Conservation (phyloP, 139 green algal species). For the Spirogloea muscicola region DNA sequence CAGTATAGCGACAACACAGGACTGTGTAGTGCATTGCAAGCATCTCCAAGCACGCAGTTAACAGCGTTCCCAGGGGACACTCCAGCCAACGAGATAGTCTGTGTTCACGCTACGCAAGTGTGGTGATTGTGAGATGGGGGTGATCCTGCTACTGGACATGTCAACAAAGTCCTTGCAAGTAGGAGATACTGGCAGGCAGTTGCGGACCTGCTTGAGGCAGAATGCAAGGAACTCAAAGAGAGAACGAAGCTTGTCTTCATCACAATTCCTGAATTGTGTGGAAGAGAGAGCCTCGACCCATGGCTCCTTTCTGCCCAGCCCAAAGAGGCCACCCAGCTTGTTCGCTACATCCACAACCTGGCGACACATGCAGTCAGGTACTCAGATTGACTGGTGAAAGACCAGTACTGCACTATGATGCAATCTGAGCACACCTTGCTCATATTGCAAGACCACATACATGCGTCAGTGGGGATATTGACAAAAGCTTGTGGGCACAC, state of each 20-base stretch:
- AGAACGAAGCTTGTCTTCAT: slow-evolving; percentile 73
- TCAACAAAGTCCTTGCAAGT: too few relatives aligned
- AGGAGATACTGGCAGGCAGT: too few relatives aligned
- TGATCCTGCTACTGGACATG: too few relatives aligned
- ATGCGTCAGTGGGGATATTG: not conserved
- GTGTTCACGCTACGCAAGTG: too few relatives aligned
- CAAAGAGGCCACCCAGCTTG: slow-evolving; percentile 34
- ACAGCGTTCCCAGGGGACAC: too few relatives aligned
- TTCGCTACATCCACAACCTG: slow-evolving; percentile 28
- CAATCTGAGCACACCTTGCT: slow-evolving; percentile 50
- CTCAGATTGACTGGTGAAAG: too few relatives aligned
- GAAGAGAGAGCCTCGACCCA: slow-evolving; percentile 60
- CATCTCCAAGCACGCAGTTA: too few relatives aligned
- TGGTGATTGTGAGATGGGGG: too few relatives aligned
- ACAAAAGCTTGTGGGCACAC: too few relatives aligned
- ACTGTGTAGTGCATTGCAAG: not conserved
- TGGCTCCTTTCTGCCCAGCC: slow-evolving; percentile 62
- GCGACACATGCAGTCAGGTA: not conserved
- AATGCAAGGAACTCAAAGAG: slow-evolving; percentile 94
- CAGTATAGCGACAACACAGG: not conserved
- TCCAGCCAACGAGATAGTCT: too few relatives aligned
- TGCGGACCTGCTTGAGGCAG: slow-evolving; percentile 87
- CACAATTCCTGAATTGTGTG: slow-evolving; percentile 71
- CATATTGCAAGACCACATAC: slow-evolving; percentile 33
- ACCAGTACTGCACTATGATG: slow-evolving; percentile 61